Evolutionary conservation across 148 eudicot species (phyloP), one percentile per base, ranked within the genome.

Genomic region (Rhododendron molle): DNA sequence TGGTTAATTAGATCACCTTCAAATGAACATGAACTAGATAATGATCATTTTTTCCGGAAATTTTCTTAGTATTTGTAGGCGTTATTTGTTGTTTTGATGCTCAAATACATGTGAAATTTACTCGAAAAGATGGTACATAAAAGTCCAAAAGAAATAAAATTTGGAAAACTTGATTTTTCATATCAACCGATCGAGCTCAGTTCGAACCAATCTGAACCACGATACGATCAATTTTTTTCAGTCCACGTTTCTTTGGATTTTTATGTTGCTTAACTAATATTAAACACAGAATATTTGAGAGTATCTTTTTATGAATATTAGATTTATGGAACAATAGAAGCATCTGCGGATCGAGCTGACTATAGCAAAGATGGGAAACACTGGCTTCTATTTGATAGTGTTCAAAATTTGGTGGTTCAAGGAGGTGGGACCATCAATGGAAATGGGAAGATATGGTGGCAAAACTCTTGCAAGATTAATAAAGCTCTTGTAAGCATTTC

Each of bases 361-460:
- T 96, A 93, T 58, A 79, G 30, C 82, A 34, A 89, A 46, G 92
- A 92, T 86, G 21, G 72, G 34, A 87, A 83, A 44, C 92, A 89
- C 44, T 96, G 98, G 98, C 78, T 94, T 81, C 6, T 86, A 4
- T 90, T 94, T 32, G 83, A 91, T 9, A 74, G 81, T 14, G 85
- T 94, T 21, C 46, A 90, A 12, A 88, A 91, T 79, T 78, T 95
- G 3, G n/a, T 47, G 0, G 89, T 95, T 43, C 52, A 81, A 83
- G 98, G 98, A 46, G 92, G 91, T 56, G 98, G 98, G 60, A 83
- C 85, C 14, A 88, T 96, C 32, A 87, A 93, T 80, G 98, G 98
- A 1, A 94, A 94, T 84, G 98, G 98, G 7, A 83, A 88, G 40
- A 89, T 91, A 16, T 96, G 98, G 98, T 96, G 98, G 98, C 50